Evolutionary conservation across 495 filamentous ascomycete genomes (phyloP), one percentile per base, ranked within the genome.

Genomic region (Penicillium atrosanguineum): DNA sequence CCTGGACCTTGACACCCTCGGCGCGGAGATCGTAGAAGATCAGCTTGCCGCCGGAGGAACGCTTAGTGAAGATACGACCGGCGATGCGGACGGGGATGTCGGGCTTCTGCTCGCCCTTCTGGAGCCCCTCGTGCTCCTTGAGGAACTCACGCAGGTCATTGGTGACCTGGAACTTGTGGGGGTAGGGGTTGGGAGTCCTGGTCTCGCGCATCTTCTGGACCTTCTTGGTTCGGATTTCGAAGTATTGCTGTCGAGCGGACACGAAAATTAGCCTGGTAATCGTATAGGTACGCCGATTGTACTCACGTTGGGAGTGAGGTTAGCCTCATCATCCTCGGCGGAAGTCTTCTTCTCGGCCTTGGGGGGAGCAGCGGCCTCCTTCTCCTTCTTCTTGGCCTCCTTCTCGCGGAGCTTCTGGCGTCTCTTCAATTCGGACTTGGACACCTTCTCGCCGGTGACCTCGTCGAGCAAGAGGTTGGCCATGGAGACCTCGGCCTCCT

Each of bases 361-460:
- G 50, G 87, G 79, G 9, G 88, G 84, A 46, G 87, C 86, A 57
- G 84, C 78, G 41, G 90, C 88, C 21, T 85, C 89, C 78, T 90
- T 91, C 69, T 89, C 84, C 56, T 87, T 86, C 86, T 95, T 96
- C 75, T 88, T 87, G 57, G 85, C 86, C 26, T 94, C 91, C 71
- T 81, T 85, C 67, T 90, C 83, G 60, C 94, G 86, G 68, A 86
- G 78, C 87, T 97, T 98, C 79, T 92, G 84, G 65, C 93, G 87
- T 79, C 89, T 93, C 88, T 97, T 98, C 69, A 94, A 78, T 73
- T 93, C 90, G 21, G 87, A 83, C 84, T 95, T 94, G 74, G 90
- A 92, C 38, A 83, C 80, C 72, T 78, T 84, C 74, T 95, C 90
- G 56, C 90, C 90, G 37, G 90, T 93, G 53, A 87, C 86, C 55